A percentile compares a stretch with the other conserved stretches of the same genome.
Evolutionary conservation across 2,329 filamentous ascomycete genomes (phyloP).

Genomic region (Clonostachys sp.): DNA sequence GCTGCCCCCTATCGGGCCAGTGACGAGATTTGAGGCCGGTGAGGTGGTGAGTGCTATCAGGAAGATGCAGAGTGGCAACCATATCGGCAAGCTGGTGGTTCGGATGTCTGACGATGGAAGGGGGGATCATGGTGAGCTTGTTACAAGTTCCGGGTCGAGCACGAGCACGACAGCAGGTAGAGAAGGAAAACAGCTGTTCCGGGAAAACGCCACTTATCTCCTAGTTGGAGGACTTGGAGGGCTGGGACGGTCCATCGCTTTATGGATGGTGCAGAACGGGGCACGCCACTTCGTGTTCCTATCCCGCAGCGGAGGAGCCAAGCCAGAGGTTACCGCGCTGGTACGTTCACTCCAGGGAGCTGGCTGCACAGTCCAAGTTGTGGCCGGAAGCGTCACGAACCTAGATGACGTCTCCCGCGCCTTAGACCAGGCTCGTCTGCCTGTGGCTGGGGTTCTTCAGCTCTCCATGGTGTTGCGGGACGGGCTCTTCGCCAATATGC

Average conservation of each 20-base stretch:
- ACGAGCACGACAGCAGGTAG: too few species aligned
- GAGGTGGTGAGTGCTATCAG: conserved; percentile 31
- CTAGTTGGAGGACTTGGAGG: conserved; percentile 24
- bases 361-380: conserved; percentile 15
- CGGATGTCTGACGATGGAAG: conserved; percentile 3
- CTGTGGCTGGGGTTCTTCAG: conserved; percentile 33
- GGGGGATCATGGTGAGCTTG: conserved; percentile 5
- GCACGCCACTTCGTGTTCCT: conserved; percentile 42
- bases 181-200: too few species aligned
- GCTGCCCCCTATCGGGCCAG: conserved; percentile 9
- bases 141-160: conserved; percentile 3
- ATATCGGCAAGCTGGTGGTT: conserved; percentile 35
- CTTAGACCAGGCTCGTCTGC: conserved; percentile 9
- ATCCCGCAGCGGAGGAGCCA: conserved; percentile 33
- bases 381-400: conserved; percentile 22
- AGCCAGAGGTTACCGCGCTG: conserved; percentile 6
- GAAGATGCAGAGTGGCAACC: conserved; percentile 33
- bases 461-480: conserved; percentile 27
- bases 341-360: conserved; percentile 13
- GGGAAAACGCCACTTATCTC: conserved; percentile 11
- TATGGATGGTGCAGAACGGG: conserved; percentile 42
- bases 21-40: conserved; percentile 15
- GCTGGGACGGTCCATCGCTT: conserved; percentile 27
- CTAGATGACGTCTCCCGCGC: conserved; percentile 16
- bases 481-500: conserved; percentile 18